phyloP scores from a whole-genome alignment of 768 basidiomycete species.

The Mrakia frigida region DNA sequence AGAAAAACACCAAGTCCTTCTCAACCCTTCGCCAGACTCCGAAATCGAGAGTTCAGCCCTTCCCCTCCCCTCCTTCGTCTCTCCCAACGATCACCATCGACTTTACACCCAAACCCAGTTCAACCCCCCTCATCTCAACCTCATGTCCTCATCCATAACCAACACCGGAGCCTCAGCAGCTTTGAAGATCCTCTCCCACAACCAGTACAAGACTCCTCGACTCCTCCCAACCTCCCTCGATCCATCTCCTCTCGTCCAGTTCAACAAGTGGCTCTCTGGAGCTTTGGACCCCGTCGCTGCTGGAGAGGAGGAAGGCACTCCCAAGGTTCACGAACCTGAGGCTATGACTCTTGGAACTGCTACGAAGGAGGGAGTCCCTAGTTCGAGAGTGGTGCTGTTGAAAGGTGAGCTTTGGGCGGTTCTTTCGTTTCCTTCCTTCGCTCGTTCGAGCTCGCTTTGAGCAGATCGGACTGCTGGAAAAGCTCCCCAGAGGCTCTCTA shows the following conservation, averaged over 20 bases:
- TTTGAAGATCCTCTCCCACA: slow-evolving; percentile 59
- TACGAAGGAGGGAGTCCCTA: slow-evolving; percentile 17
- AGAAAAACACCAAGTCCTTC: background rate
- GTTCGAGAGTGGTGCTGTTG: slow-evolving; percentile 28
- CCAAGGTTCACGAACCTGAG: slow-evolving; percentile 73
- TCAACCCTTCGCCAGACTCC: background rate
- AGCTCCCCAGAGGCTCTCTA: background rate
- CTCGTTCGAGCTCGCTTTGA: background rate
- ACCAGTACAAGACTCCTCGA: slow-evolving; percentile 68
- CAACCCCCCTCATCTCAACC: too few species aligned
- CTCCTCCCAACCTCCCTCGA: slow-evolving; percentile 59
- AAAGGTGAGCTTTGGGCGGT: slow-evolving; percentile 25
- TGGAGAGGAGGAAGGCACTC: slow-evolving; percentile 37
- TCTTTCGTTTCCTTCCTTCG: too few species aligned
- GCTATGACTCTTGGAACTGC: slow-evolving; percentile 53
- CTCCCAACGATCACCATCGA: too few species aligned
- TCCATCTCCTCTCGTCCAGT: slow-evolving; percentile 73
- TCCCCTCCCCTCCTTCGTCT: background rate
- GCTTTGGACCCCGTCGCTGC: slow-evolving; percentile 36
- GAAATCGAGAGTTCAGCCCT: background rate
- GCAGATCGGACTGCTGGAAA: background rate
- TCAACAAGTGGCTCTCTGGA: slow-evolving; percentile 73
- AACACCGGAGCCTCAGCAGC: background rate
- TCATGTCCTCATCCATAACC: slow-evolving; percentile 23
- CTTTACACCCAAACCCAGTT: too few species aligned